Percentiles rank a stretch among this genome's conserved stretches.
Evolutionary conservation across 2,329 filamentous ascomycete genomes (phyloP).

Genomic region (Orbilia brochopaga): DNA sequence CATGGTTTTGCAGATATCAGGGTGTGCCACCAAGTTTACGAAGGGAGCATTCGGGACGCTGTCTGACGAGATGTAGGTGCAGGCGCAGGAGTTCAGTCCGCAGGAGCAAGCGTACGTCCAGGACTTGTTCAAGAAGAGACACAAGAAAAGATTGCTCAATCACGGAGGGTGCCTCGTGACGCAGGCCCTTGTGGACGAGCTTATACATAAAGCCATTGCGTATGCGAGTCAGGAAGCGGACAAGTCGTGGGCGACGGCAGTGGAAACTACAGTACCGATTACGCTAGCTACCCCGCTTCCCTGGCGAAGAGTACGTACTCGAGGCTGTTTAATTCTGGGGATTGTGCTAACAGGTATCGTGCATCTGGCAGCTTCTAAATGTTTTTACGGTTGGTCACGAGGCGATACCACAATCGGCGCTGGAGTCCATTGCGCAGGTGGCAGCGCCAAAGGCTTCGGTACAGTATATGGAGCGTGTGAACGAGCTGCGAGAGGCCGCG

Average conservation of each 20-base stretch:
- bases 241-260: constrained; percentile 22
- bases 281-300: not conserved
- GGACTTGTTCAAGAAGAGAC: constrained; percentile 31
- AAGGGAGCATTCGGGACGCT: too few species aligned
- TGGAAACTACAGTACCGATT: constrained; percentile 17
- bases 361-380: not conserved
- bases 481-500: constrained; percentile 26
- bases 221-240: constrained; percentile 36
- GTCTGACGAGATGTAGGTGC: too few species aligned
- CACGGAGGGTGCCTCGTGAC: constrained; percentile 26
- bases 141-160: constrained; percentile 23
- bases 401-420: not conserved
- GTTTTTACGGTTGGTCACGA: not conserved
- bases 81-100: constrained; percentile 9
- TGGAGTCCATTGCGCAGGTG: constrained; percentile 32
- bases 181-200: constrained; percentile 14
- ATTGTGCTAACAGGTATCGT: too few species aligned
- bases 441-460: constrained; percentile 18
- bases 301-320: constrained; percentile 30
- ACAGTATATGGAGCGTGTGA: constrained; percentile 18
- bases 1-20: constrained; percentile 11
- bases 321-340: constrained; percentile 1
- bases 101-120: constrained; percentile 25
- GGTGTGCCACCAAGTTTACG: constrained; percentile 3
- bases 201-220: not conserved